Percentiles rank a stretch among this genome's conserved stretches.
phyloP scores from a whole-genome alignment of 495 filamentous ascomycete genomes.

The Xylaria flabelliformis region DNA sequence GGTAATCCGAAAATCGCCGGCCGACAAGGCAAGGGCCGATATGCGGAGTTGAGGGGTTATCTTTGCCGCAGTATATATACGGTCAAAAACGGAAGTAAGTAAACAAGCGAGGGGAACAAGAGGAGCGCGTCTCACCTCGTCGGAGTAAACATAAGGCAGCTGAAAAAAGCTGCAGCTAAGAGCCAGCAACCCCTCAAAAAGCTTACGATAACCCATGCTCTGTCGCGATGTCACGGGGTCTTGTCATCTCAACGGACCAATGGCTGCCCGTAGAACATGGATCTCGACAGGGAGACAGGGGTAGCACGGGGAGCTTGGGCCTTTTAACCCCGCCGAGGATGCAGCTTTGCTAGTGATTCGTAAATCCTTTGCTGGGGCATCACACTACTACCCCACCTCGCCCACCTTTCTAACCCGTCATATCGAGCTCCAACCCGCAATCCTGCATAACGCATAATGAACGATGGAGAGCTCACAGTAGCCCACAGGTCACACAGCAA shows the following conservation, averaged over 20 bases:
- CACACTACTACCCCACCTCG: slow-evolving; percentile 7
- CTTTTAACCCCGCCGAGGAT: slow-evolving; percentile 19
- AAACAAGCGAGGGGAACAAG: slow-evolving; percentile 18
- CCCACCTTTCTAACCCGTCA: slow-evolving; percentile 15
- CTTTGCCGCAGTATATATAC: background rate
- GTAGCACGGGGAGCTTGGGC: slow-evolving; percentile 25
- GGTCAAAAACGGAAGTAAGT: slow-evolving; percentile 25
- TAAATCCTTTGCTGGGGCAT: slow-evolving; percentile 18
- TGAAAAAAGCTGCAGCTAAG: slow-evolving; percentile 28
- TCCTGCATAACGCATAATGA: slow-evolving; percentile 6
- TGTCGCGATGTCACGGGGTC: slow-evolving; percentile 31
- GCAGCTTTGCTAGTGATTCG: slow-evolving; percentile 13
- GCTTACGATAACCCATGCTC: slow-evolving; percentile 20
- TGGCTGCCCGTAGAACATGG: slow-evolving; percentile 2
- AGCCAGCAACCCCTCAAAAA: slow-evolving; percentile 11
- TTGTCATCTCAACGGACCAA: slow-evolving; percentile 16
- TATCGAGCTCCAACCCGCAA: slow-evolving; percentile 14
- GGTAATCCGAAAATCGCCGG: slow-evolving; percentile 6
- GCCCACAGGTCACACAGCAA: slow-evolving; percentile 3
- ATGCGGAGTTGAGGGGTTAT: slow-evolving; percentile 29
- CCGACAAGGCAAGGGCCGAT: slow-evolving; percentile 16
- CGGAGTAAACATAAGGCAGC: slow-evolving; percentile 21
- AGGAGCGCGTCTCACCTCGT: slow-evolving; percentile 20
- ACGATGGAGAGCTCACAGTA: slow-evolving; percentile 10
- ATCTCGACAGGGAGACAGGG: background rate